Evolutionary conservation across 257 asterid species (phyloP).

Genomic region (Solanum ossicruentum): DNA sequence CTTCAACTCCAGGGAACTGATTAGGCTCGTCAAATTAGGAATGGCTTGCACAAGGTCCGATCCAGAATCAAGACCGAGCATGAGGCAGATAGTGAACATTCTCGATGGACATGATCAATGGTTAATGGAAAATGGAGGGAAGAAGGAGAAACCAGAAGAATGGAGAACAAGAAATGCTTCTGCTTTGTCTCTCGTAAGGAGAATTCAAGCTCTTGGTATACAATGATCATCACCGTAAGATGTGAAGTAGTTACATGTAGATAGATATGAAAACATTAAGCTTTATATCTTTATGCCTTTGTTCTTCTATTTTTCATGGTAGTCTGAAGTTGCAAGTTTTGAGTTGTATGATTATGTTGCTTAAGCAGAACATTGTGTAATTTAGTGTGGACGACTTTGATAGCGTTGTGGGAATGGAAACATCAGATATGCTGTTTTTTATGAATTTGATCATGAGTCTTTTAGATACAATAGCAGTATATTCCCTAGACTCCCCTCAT

Average conservation of each 20-base stretch:
- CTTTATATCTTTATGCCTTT: background rate
- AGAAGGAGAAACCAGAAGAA: slow-evolving; percentile 39
- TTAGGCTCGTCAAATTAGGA: slow-evolving; percentile 62
- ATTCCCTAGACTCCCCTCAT: too few relatives aligned
- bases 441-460: background rate
- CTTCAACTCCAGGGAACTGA: slow-evolving; percentile 40
- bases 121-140: slow-evolving; percentile 25
- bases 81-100: slow-evolving; percentile 73
- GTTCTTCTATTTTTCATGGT: background rate
- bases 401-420: background rate
- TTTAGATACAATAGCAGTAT: background rate
- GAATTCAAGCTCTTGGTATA: slow-evolving; percentile 83
- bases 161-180: slow-evolving; percentile 65
- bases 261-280: background rate
- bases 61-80: slow-evolving; percentile 61
- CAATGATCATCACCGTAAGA: slow-evolving; percentile 22
- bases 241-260: background rate
- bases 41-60: slow-evolving; percentile 62
- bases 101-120: slow-evolving; percentile 76
- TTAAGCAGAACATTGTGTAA: background rate
- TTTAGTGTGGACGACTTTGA: background rate
- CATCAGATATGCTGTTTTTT: background rate
- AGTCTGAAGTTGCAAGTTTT: background rate
- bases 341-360: background rate
- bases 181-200: slow-evolving; percentile 49